Evolutionary conservation across 106 monocot genomes (phyloP).

Genomic region (Dioscorea dumetorum): DNA sequence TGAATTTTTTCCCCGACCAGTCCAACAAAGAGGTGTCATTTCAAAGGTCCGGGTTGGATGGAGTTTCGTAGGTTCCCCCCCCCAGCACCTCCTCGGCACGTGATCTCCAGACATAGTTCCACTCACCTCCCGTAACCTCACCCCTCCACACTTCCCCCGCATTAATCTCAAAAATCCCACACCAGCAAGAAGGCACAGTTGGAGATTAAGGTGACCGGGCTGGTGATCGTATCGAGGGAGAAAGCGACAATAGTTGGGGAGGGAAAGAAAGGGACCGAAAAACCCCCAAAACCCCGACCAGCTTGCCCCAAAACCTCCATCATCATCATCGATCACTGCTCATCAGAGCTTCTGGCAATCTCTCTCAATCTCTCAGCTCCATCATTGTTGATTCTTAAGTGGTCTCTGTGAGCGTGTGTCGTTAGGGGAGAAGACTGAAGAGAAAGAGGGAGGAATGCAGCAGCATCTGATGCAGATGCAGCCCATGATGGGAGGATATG

Average conservation of each 20-base stretch:
- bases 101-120: too few relatives aligned
- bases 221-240: neutral
- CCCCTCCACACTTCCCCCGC: too few relatives aligned
- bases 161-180: too few relatives aligned
- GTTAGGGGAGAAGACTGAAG: neutral
- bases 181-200: too few relatives aligned
- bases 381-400: neutral
- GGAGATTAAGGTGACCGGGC: too few relatives aligned
- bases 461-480: slow-evolving; percentile 82
- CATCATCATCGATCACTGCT: too few relatives aligned
- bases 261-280: neutral
- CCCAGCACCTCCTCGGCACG: too few relatives aligned
- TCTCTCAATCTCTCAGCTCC: neutral
- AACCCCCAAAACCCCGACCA: slow-evolving; percentile 1
- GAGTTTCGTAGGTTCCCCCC: too few relatives aligned
- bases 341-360: neutral
- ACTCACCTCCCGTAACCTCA: too few relatives aligned
- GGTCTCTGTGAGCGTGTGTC: neutral
- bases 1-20: too few relatives aligned
- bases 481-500: slow-evolving; percentile 68
- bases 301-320: neutral
- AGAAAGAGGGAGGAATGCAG: slow-evolving; percentile 35
- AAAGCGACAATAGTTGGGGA: slow-evolving; percentile 12
- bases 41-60: too few relatives aligned
- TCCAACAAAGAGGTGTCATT: too few relatives aligned